A percentile compares a stretch with the other conserved stretches of the same genome.
These are phyloP conservation scores for Aspergillus alliaceus DNA, from an alignment of 2,329 filamentous ascomycete species.

Conservation along the genomic window DNA sequence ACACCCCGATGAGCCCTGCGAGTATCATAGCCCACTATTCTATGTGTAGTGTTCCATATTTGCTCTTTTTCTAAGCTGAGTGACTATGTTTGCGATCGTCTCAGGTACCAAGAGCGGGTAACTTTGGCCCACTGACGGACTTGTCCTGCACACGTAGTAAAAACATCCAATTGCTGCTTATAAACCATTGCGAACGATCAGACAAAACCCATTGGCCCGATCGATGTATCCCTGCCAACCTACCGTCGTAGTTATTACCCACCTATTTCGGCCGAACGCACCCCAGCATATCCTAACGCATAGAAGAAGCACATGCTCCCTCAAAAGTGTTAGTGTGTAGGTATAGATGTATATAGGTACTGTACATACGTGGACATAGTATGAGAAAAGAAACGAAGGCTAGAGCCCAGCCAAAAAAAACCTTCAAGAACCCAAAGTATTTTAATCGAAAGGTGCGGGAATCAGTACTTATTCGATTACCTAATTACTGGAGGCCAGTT, in stretches of 20 bases:
- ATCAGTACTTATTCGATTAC: not conserved
- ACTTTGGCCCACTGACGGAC: not conserved
- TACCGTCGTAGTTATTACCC: not conserved
- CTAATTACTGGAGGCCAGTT: conserved; percentile 8
- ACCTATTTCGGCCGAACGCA: conserved; percentile 15
- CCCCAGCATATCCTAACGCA: not conserved
- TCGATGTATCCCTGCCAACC: not conserved
- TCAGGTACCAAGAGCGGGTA: not conserved
- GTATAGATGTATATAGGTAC: not conserved
- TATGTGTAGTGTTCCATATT: not conserved
- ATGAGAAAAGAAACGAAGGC: not conserved
- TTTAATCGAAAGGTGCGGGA: not conserved
- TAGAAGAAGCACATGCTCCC: no score
- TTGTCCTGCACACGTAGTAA: not conserved
- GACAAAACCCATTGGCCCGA: not conserved
- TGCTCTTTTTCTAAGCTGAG: not conserved
- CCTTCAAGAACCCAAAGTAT: not conserved
- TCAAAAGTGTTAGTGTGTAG: not conserved
- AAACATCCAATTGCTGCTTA: not conserved
- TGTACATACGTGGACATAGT: not conserved
- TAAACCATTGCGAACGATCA: not conserved
- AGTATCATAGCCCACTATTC: not conserved
- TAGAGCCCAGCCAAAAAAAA: not conserved
- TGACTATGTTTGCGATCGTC: not conserved
- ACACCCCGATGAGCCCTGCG: not conserved